Base-by-base conservation (phyloP, 106 monocot genomes). In the Platanthera zijinensis region DNA sequence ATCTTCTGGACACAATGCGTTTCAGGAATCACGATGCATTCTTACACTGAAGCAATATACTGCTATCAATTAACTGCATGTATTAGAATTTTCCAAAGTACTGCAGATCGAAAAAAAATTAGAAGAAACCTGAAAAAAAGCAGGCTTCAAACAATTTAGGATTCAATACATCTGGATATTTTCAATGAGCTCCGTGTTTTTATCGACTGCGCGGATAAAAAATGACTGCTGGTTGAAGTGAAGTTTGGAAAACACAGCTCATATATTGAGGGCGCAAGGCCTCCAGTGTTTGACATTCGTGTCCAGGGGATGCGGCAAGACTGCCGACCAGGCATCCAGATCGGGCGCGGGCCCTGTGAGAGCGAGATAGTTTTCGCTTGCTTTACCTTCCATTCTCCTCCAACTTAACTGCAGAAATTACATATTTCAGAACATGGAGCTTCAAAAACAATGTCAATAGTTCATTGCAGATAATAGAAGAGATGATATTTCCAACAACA, bases 341-440 rank as follows among this genome's bases (percentile, higher is more conserved):
- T 95, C 87, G 77, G 92, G 95, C 7, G 78, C 19, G 5, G 90
- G 85, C 51, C 95, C 95, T 25, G 95, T 92, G 18, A 95, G 84
- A 15, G 95, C 92, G 53, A 95, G 79, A 87, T 88, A 95, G 76
- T 95, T 95, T 25, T 88, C 91, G 71, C 87, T 89, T 3, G 85
- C 84, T 62, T 83, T 72, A 47, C 85, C 84, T 21, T 21, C 83
- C 79, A 88, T 78, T 81, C 82, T 83, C 79, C 87, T 95, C 95
- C 95, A 92, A 81, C 82, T 85, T 76, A 95, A 78, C 95, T 95
- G 85, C 67, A 84, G 47, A 45, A 51, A 51, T 59, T 30, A 78
- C 32, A 32, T 32, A 32, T 32, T 32, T 32, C 32, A 32, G 32
- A 32, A 32, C 2, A 76, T 28, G n/a, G 10, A 52, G 5, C 50